Conservation (phyloP, 75 land plant species). For the Pinus taeda region DNA sequence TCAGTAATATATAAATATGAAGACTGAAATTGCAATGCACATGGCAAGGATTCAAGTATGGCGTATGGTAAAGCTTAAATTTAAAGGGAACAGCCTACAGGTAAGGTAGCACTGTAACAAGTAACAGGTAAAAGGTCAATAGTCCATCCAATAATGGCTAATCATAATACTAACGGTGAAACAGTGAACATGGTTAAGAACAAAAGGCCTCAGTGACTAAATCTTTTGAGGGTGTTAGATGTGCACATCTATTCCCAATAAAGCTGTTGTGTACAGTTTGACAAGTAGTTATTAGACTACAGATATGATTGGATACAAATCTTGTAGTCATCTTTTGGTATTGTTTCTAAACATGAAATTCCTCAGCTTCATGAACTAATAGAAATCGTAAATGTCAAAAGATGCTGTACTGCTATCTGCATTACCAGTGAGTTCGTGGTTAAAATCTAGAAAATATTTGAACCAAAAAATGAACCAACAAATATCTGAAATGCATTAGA, state of each 20-base stretch:
- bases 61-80: no score
- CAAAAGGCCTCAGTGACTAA: neutral
- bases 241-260: neutral
- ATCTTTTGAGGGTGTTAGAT: neutral
- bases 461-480: no score
- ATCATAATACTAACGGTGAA: neutral
- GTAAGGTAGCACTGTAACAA: no score
- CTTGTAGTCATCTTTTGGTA: neutral
- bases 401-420: neutral
- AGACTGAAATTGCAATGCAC: no score
- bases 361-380: neutral
- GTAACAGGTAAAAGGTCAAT: no score
- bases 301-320: neutral
- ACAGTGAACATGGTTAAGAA: neutral
- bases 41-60: no score
- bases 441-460: neutral
- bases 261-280: neutral
- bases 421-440: neutral
- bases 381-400: neutral
- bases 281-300: neutral
- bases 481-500: no score
- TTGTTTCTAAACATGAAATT: neutral
- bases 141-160: no score
- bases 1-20: no score
- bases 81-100: no score